phyloP scores from a whole-genome alignment of 768 basidiomycete species.

The Mycena albidolilacea region DNA sequence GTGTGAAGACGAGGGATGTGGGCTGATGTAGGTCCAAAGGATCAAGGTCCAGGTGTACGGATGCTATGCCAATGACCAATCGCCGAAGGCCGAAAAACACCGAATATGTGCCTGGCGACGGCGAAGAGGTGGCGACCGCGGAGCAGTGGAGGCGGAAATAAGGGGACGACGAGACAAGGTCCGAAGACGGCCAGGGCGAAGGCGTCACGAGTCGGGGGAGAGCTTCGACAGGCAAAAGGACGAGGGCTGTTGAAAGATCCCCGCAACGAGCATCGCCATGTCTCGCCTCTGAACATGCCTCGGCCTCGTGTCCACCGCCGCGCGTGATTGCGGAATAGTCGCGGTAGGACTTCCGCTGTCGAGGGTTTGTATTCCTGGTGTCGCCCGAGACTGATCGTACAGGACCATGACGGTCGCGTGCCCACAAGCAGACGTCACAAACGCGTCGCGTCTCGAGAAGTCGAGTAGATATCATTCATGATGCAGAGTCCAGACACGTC shows the following conservation, averaged over 20 bases:
- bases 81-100: background rate
- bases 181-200: background rate
- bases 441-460: slow-evolving; percentile 4
- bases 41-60: background rate
- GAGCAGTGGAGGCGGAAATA: background rate
- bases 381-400: background rate
- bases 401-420: background rate
- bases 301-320: slow-evolving; percentile 13
- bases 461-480: slow-evolving; percentile 5
- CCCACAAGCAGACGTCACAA: background rate
- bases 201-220: no score
- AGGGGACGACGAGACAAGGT: background rate
- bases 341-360: background rate
- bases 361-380: background rate
- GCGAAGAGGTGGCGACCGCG: background rate
- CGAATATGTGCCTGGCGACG: slow-evolving; percentile 1
- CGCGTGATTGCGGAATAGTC: background rate
- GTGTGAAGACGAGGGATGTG: background rate
- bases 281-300: slow-evolving; percentile 11
- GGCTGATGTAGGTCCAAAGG: background rate
- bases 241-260: background rate
- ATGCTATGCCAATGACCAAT: background rate
- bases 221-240: background rate
- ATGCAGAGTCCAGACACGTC: no score
- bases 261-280: background rate